These are phyloP conservation scores for Syzygium oleosum DNA, from an alignment of 345 rosid species.

Conservation along the genomic window DNA sequence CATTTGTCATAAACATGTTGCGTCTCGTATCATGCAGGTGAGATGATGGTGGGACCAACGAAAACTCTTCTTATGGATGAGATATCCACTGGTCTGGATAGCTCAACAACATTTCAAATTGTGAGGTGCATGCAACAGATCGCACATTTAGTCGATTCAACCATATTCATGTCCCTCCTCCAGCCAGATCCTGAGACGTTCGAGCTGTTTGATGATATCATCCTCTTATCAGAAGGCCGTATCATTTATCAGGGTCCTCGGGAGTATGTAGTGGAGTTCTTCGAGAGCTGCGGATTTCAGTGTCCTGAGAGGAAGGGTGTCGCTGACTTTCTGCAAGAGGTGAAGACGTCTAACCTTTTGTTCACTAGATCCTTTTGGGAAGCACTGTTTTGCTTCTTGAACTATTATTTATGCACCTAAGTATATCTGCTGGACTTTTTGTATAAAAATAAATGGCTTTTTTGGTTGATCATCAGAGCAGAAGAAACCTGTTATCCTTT, in stretches of 20 bases:
- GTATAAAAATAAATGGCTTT: not conserved
- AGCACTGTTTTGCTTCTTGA: not conserved
- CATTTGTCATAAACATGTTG: not conserved
- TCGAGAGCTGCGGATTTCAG: slow-evolving; percentile 23
- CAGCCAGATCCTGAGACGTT: slow-evolving; percentile 44
- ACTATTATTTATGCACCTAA: not conserved
- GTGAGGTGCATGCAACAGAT: slow-evolving; percentile 35
- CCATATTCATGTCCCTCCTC: slow-evolving; percentile 21
- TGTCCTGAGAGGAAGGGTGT: slow-evolving; percentile 38
- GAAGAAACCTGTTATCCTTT: not conserved
- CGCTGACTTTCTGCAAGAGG: slow-evolving; percentile 48
- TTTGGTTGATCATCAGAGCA: not conserved
- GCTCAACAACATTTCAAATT: slow-evolving; percentile 38
- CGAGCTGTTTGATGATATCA: slow-evolving; percentile 36
- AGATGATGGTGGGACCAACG: slow-evolving; percentile 44
- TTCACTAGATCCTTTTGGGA: not conserved
- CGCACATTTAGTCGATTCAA: slow-evolving; percentile 27
- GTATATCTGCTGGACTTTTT: not conserved
- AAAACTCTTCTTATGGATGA: slow-evolving; percentile 46
- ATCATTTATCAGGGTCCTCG: slow-evolving; percentile 38
- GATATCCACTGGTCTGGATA: slow-evolving; percentile 45
- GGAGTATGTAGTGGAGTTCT: slow-evolving; percentile 17
- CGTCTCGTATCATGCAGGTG: slow-evolving; percentile 13
- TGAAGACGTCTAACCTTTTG: not conserved
- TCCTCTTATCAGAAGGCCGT: slow-evolving; percentile 35